phyloP scores from a whole-genome alignment of 805 yeast genomes.

The Tetrapisispora nanseiensis region DNA sequence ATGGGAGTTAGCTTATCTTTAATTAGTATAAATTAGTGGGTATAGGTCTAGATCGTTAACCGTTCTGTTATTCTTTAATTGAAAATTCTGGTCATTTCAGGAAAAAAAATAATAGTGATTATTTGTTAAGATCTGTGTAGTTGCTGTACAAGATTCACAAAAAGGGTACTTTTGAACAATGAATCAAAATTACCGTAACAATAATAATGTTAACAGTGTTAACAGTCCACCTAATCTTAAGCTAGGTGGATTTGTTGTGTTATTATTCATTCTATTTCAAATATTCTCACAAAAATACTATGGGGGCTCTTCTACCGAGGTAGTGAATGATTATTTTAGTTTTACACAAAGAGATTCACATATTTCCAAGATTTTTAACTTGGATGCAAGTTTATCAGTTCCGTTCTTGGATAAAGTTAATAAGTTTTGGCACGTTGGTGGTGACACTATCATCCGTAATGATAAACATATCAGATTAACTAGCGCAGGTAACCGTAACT shows the following conservation, averaged over 20 bases:
- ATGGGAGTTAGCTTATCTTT: no score
- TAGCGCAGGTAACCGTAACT: slow-evolving; percentile 5
- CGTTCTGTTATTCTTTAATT: no score
- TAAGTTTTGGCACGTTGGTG: slow-evolving; percentile 24
- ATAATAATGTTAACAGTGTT: background rate
- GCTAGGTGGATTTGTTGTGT: slow-evolving; percentile 1
- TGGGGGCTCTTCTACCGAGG: background rate
- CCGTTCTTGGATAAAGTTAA: slow-evolving; percentile 25
- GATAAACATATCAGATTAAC: slow-evolving; percentile 17
- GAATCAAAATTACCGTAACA: background rate
- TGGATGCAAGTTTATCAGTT: slow-evolving; percentile 19
- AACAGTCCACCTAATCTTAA: slow-evolving; percentile 1
- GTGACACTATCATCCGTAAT: slow-evolving; percentile 22
- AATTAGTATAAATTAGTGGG: background rate
- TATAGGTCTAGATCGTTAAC: no score
- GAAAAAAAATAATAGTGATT: no score
- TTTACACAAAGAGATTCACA: slow-evolving; percentile 1
- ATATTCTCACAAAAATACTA: slow-evolving; percentile 3
- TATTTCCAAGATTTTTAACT: slow-evolving; percentile 9
- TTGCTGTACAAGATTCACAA: no score
- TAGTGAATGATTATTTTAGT: background rate
- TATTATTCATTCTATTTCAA: slow-evolving; percentile 3
- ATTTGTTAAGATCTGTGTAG: no score
- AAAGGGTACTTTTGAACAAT: no score
- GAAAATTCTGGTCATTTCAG: no score